Evolutionary conservation across 495 filamentous ascomycete species (phyloP), one percentile per base, ranked within the genome.

Genomic region (Parachaetomium inaequale): DNA sequence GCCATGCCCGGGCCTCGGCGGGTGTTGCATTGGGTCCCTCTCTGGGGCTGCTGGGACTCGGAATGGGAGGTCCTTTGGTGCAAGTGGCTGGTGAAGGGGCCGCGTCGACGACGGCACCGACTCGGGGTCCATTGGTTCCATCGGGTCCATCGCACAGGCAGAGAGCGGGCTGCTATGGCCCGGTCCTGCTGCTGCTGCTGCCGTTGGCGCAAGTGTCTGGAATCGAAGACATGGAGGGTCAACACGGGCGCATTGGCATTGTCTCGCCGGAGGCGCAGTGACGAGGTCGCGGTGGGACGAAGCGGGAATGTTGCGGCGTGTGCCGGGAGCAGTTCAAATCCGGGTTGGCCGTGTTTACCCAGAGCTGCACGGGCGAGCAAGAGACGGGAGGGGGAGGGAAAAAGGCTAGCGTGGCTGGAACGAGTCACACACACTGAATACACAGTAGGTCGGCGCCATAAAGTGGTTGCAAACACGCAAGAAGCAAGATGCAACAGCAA

Each of bases 141-240:
- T 28, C 26, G 26, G 59, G 43, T 31, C 28, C 29, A 40, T 63
- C 54, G 23, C n/a, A 12, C 15, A 15, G 26, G 28, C 28, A 17
- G 14, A n/a, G 66, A 65, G 59, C 59, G 42, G 63, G 59, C 61
- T 64, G 63, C 58, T 70, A 51, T 66, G 34, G 17, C 52, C 52
- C 66, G 45, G 62, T 64, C 54, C 47, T 67, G 59, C 55, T 59
- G 49, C 51, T 70, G 53, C 64, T 63, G 61, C 49, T 69, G 58
- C 58, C 59, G 36, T 38, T 61, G 47, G 50, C 53, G 56, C 49
- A 45, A 40, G 59, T 42, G 55, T 65, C 71, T 69, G 57, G 53
- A 57, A 60, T 42, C 29, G 50, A 47, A 69, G 68, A 64, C 71
- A 73, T 73, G 61, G 65, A 68, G 61, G 26, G 64, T 69, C 51